phyloP scores from a whole-genome alignment of 441 rosid species.

The Erodium chrysanthum region DNA sequence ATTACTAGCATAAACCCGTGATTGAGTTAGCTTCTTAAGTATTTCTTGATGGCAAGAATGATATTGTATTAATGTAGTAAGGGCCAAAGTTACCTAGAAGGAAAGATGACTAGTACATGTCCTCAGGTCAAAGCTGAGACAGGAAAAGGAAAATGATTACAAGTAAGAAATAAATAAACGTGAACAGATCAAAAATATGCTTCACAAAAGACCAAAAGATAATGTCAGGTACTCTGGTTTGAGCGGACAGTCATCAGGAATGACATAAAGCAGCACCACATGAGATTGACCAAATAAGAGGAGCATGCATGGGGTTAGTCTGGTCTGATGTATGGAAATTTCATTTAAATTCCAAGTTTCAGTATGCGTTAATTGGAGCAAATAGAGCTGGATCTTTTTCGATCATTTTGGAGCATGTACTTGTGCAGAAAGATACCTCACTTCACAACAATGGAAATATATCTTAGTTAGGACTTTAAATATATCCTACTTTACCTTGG shows the following conservation, averaged over 20 bases:
- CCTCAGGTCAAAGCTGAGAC: background rate
- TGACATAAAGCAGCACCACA: background rate
- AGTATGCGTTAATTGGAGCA: too few relatives aligned
- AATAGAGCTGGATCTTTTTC: too few relatives aligned
- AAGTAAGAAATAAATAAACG: background rate
- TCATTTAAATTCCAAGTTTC: too few relatives aligned
- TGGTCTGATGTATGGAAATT: too few relatives aligned
- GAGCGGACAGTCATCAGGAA: background rate
- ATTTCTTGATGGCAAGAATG: background rate
- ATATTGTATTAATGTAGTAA: background rate
- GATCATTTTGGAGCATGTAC: too few relatives aligned
- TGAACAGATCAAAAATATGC: background rate
- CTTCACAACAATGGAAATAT: too few relatives aligned
- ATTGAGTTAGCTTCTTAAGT: background rate
- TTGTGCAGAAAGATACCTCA: too few relatives aligned
- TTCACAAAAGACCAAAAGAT: background rate
- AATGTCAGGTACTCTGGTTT: background rate
- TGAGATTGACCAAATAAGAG: background rate
- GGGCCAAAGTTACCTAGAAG: background rate
- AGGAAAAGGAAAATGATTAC: background rate
- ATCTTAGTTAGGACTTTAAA: too few relatives aligned
- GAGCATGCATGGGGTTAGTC: background rate
- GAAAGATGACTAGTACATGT: background rate
- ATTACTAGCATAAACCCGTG: background rate
- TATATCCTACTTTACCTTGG: too few relatives aligned